Evolutionary conservation across 139 green algal genomes (phyloP).

Genomic region (Tetraselmis chui): DNA sequence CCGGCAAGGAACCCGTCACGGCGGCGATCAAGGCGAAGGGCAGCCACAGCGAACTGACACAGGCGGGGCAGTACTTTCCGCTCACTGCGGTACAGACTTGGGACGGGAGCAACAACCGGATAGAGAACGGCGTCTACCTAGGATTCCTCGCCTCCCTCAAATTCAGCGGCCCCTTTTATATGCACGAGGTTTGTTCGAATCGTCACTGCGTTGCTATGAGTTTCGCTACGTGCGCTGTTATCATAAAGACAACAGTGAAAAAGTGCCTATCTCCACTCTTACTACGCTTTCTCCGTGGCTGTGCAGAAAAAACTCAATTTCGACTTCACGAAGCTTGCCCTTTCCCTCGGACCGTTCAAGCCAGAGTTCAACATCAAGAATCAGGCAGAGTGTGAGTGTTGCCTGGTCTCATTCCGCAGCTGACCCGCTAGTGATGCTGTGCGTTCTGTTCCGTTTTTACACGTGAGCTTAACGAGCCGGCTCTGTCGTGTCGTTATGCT

Average conservation of each 20-base stretch:
- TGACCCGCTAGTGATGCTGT: too few species aligned
- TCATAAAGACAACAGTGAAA: too few species aligned
- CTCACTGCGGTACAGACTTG: constrained; percentile 33
- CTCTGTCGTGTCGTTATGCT: too few species aligned
- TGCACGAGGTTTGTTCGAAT: constrained; percentile 19
- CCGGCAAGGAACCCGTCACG: constrained; percentile 17
- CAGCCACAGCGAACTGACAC: neutral
- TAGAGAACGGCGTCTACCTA: constrained; percentile 44
- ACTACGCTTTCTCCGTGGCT: too few species aligned
- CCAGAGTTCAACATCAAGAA: constrained; percentile 14
- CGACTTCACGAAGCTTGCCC: constrained; percentile 35
- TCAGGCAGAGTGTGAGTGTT: neutral
- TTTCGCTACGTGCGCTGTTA: too few species aligned
- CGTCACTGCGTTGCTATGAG: too few species aligned
- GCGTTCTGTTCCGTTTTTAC: too few species aligned
- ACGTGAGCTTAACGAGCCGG: too few species aligned
- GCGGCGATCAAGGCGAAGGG: constrained; percentile 18
- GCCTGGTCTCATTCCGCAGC: too few species aligned
- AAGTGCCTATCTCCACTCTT: too few species aligned
- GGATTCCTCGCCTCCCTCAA: constrained; percentile 31
- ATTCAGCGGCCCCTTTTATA: constrained; percentile 30
- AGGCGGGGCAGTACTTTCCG: constrained; percentile 33
- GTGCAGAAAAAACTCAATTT: constrained; percentile 25
- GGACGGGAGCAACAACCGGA: constrained; percentile 24
- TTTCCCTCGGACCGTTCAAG: constrained; percentile 31